Evolutionary conservation across 2,329 filamentous ascomycete species (phyloP).

Genomic region (Dothiorella sarmentorum): DNA sequence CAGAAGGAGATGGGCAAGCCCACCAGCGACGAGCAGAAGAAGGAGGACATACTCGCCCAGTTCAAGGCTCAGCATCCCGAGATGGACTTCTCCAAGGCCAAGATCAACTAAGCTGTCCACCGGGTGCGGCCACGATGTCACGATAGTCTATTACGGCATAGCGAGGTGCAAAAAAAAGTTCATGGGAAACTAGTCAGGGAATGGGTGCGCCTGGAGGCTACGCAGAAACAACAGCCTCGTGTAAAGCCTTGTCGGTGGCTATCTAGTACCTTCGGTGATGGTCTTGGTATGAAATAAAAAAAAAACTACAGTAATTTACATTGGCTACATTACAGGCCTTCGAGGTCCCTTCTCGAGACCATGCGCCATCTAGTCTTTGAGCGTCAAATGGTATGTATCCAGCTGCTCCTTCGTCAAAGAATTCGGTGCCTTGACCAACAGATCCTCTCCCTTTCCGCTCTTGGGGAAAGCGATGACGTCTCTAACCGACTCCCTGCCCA

Average conservation of each 20-base stretch:
- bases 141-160: conserved; percentile 18
- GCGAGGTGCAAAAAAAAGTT: conserved; percentile 10
- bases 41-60: conserved; percentile 82
- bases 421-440: conserved; percentile 75
- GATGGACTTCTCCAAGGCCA: conserved; percentile 66
- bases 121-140: conserved; percentile 2
- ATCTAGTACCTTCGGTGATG: neutral
- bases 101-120: conserved; percentile 47
- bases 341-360: no score
- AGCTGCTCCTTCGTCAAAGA: conserved; percentile 60
- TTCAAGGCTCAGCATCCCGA: conserved; percentile 80
- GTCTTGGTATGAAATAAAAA: neutral
- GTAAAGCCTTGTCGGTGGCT: neutral
- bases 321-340: neutral
- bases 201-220: neutral
- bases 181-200: neutral
- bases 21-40: conserved; percentile 92
- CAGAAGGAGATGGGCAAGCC: conserved; percentile 92
- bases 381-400: conserved; percentile 55
- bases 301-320: conserved; percentile 3
- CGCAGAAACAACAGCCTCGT: neutral
- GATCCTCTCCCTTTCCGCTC: conserved; percentile 82
- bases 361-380: conserved; percentile 18
- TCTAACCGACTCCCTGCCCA: conserved; percentile 70
- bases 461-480: conserved; percentile 99